Base-by-base conservation (phyloP, 2,329 filamentous ascomycete species). In the Leptographium galeiforme region DNA sequence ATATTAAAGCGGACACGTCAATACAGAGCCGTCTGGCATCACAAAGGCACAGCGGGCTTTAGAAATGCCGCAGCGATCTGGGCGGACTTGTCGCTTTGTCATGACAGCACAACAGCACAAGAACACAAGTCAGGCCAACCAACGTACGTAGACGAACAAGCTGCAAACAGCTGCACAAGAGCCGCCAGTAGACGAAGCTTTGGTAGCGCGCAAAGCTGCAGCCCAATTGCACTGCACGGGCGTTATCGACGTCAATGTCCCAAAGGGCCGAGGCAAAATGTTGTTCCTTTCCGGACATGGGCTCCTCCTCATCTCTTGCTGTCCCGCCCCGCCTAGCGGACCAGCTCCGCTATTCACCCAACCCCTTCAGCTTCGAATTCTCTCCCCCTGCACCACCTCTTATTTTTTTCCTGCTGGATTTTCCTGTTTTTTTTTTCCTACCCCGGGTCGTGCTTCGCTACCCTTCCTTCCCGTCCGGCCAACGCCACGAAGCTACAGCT, bases 341-440 rank as follows among this genome's bases (percentile, higher is more conserved):
- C 47, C n/a, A 36, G 41, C 50, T 51, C 41, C 50, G 50, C 41
- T 45, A 51, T 51, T 51, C 41, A 39, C 50, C 41, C 41, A 51
- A 51, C 49, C 41, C 40, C 50, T 51, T 51, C 50, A 46, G 49
- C 49, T 51, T 51, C 49, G 40, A 44, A 36, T 51, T 51, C 49
- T 51, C 49, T 32, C 47, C 45, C 43, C 25, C 43, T 30, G 33
- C 33, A 45, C 33, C 18, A 25, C 34, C 14, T 36, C 43, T 46
- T 45, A 30, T 51, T 45, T 51, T 50, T 34, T 33, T n/a, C 45
- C 33, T 43, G 48, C 39, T 39, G 25, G 38, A 25, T 48, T 48
- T 38, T 39, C 25, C 25, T 25, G 30, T 38, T 38, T 39, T 39
- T 39, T 39, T 45, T 38, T 25, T 43, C n/a, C 38, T 46, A 18